A percentile compares a stretch with the other conserved stretches of the same genome.
These are phyloP conservation scores for Cercospora zeae-maydis DNA, from an alignment of 2,329 filamentous ascomycete species.

Conservation along the genomic window DNA sequence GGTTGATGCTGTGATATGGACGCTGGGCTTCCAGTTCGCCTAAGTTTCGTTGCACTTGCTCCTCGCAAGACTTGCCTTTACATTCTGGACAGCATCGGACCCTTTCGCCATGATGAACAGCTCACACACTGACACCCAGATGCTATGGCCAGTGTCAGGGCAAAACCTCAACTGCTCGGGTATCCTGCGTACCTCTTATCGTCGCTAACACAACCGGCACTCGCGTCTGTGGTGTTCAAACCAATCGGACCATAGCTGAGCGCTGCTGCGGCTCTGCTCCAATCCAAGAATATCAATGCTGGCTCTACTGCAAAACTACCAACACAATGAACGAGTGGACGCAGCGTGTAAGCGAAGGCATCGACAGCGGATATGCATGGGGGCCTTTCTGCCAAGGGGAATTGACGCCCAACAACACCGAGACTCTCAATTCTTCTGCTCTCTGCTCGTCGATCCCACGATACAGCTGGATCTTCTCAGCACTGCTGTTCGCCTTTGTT, in stretches of 20 bases:
- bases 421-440: conserved; percentile 4
- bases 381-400: conserved; percentile 8
- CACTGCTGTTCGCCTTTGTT: conserved; percentile 5
- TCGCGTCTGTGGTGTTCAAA: conserved; percentile 1
- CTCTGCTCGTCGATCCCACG: not conserved
- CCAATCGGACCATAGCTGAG: conserved; percentile 2
- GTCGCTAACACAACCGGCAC: conserved; percentile 6
- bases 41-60: not conserved
- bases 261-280: conserved; percentile 3
- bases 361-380: not conserved
- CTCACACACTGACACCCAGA: not conserved
- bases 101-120: not conserved
- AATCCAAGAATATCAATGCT: conserved; percentile 16
- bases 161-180: not conserved
- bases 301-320: conserved; percentile 11
- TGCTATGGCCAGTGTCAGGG: not conserved
- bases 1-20: not conserved
- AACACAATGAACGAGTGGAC: not conserved
- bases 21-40: not conserved
- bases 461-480: conserved; percentile 7
- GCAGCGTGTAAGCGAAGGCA: not conserved
- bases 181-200: not conserved
- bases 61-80: not conserved
- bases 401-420: conserved; percentile 2
- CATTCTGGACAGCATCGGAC: not conserved